phyloP scores from a whole-genome alignment of 352 stramenopile genomes.

The Globisporangium carolinianum region DNA sequence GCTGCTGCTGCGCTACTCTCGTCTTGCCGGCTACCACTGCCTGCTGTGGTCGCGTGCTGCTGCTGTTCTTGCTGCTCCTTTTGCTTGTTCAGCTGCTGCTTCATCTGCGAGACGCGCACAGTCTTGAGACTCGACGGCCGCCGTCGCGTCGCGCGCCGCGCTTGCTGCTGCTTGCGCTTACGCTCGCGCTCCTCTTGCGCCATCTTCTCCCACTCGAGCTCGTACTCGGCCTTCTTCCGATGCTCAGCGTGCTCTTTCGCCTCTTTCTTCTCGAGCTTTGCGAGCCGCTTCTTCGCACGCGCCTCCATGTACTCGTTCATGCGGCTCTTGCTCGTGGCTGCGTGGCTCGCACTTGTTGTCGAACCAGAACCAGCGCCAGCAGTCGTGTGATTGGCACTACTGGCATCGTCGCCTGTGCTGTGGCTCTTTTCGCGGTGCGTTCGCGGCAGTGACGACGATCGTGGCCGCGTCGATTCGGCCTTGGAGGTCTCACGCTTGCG shows the following conservation, averaged over 20 bases:
- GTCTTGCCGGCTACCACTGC: conserved; percentile 17
- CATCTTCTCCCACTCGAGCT: conserved; percentile 87
- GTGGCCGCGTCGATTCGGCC: conserved; percentile 15
- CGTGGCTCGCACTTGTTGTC: neutral
- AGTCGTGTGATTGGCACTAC: neutral
- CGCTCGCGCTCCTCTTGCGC: conserved; percentile 79
- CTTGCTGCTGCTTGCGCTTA: conserved; percentile 74
- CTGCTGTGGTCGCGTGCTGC: conserved; percentile 1
- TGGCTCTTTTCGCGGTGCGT: conserved; percentile 30
- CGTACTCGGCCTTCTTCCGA: conserved; percentile 80
- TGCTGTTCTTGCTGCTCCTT: conserved; percentile 40
- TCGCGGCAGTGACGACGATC: conserved; percentile 29
- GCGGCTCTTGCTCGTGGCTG: conserved; percentile 45
- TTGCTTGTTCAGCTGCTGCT: conserved; percentile 76
- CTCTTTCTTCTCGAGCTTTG: conserved; percentile 73
- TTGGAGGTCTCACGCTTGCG: conserved; percentile 12
- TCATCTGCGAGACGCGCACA: conserved; percentile 78
- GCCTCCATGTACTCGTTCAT: conserved; percentile 89
- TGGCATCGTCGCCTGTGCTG: conserved; percentile 22
- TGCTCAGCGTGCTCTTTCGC: conserved; percentile 65
- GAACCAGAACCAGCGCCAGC: too few species aligned
- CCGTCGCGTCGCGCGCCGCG: conserved; percentile 51
- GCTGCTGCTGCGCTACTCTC: conserved; percentile 8
- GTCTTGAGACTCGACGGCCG: conserved; percentile 78
- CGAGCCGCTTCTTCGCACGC: conserved; percentile 64